Base-by-base conservation (phyloP, 2,329 filamentous ascomycete genomes). In the Saccharata proteae region DNA sequence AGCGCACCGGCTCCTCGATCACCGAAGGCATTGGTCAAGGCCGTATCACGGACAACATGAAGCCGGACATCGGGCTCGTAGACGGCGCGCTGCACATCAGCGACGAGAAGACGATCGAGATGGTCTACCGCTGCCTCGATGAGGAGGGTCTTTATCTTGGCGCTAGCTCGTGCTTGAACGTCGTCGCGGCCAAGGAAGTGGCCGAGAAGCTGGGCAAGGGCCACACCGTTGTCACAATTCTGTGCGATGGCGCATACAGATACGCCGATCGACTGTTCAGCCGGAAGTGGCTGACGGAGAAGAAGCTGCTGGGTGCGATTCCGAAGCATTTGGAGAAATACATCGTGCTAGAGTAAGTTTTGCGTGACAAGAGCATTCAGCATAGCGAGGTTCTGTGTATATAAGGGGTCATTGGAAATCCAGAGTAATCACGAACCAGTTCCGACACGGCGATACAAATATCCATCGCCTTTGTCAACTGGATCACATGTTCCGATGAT, bases 1-100 rank as follows among this genome's bases (percentile, higher is more conserved):
- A 94, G 51, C 71, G 90, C 30, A 64, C 65, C 3, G 90, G 90
- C 7, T 77, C 80, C 33, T 90, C 80, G 49, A 96, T 98, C 59
- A 98, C 90, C 3, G 90, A 98, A 62, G 90, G 90, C 15, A 98
- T 98, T 48, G 90, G 90, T 13, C 90, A 96, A 63, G 90, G 90
- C 21, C 80, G 90, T 31, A 73, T 98, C 30, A 98, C 90, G n/a
- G 83, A 93, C 51, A 98, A 98, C 59, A 62, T 98, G 41, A 66
- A 74, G 57, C 81, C 80, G 4, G 90, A 98, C 48, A 70, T 98
- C 36, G 78, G 69, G 38, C 65, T 93, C 26, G 50, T 96, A 11
- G 90, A 96, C 58, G 86, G 79, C 36, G 83, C 84, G 20, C 50
- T 98, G 47, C 69, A 77, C 52, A 84, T 98, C 44, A 70, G 74